These are phyloP conservation scores for Ceratobasidium sp. DNA, from an alignment of 1,284 basidiomycete species.

Conservation along the genomic window DNA sequence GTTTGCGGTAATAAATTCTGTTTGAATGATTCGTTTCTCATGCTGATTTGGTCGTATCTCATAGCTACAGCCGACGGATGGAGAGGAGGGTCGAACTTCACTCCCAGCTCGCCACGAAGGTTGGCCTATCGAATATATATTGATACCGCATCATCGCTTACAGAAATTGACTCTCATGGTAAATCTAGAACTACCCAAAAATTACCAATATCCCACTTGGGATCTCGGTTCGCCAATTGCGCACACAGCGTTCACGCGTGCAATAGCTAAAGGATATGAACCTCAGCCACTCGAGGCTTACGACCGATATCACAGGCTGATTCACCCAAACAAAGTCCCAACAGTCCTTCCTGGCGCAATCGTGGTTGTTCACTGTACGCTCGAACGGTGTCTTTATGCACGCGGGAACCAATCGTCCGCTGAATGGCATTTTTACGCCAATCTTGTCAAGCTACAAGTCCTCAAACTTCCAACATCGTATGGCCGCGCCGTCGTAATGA, in stretches of 20 bases:
- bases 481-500: background rate
- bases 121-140: no score
- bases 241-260: background rate
- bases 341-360: background rate
- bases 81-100: no score
- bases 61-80: no score
- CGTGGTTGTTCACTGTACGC: background rate
- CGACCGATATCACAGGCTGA: background rate
- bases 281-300: background rate
- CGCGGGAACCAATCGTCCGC: background rate
- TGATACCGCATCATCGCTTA: no score
- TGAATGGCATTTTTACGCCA: constrained; percentile 1
- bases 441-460: constrained; percentile 5
- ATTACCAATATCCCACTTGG: background rate
- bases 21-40: no score
- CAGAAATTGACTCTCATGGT: no score
- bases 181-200: no score
- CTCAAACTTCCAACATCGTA: background rate
- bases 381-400: background rate
- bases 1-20: no score
- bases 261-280: background rate
- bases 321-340: background rate
- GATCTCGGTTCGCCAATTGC: background rate
- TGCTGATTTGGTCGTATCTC: no score
- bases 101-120: no score